A percentile compares a stretch with the other conserved stretches of the same genome.
phyloP scores from a whole-genome alignment of 768 basidiomycete genomes.

The Boletus rubropictus region DNA sequence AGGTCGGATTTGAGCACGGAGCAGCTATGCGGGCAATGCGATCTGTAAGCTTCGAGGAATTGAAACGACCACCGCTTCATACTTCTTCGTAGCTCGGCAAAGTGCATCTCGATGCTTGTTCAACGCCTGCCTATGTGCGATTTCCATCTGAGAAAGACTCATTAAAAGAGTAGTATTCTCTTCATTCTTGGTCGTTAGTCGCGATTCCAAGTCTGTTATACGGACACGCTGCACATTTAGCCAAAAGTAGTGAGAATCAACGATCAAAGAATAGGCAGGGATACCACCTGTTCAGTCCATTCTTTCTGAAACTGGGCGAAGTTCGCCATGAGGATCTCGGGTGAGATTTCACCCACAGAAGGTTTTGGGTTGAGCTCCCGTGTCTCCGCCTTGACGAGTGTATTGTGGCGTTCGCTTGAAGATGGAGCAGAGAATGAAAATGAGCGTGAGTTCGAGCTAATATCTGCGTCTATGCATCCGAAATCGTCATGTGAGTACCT shows the following conservation, averaged over 20 bases:
- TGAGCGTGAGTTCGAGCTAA: background rate
- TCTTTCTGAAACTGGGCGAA: conserved; percentile 10
- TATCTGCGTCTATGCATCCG: conserved; percentile 15
- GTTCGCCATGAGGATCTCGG: background rate
- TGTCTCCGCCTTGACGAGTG: background rate
- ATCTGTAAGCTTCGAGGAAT: background rate
- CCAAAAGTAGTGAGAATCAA: background rate
- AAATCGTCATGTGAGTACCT: background rate
- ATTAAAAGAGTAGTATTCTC: conserved; percentile 10
- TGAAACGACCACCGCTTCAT: background rate
- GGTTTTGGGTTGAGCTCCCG: conserved; percentile 4
- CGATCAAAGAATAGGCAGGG: background rate
- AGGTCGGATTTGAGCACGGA: conserved; percentile 27
- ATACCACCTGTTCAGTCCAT: conserved; percentile 9
- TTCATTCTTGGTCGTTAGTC: conserved; percentile 14
- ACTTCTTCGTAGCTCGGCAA: conserved; percentile 18
- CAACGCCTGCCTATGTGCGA: conserved; percentile 7
- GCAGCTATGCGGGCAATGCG: conserved; percentile 18
- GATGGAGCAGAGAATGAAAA: conserved; percentile 1
- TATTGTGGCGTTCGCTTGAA: conserved; percentile 7
- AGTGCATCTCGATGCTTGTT: conserved; percentile 19
- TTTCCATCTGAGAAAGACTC: conserved; percentile 12
- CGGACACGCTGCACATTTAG: conserved; percentile 14
- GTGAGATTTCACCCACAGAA: background rate
- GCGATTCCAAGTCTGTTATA: conserved; percentile 17